Conservation (phyloP, 2,329 filamentous ascomycete genomes). For the Lizonia empirigonia region DNA sequence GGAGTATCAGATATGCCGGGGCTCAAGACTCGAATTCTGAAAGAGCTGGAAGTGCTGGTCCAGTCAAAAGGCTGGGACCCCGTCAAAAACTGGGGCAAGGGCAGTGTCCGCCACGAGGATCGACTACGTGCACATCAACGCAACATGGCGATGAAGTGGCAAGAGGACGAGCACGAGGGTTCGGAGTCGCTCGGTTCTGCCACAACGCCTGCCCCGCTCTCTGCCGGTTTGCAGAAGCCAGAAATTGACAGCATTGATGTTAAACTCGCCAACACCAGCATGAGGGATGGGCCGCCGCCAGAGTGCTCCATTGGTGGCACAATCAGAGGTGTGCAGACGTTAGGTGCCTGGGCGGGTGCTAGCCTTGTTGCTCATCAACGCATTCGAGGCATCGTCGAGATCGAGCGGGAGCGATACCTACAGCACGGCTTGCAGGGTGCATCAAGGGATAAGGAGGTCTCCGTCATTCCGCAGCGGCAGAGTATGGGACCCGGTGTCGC, state of each 20-base stretch:
- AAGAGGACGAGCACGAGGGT: conserved; percentile 33
- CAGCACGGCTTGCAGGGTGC: conserved; percentile 70
- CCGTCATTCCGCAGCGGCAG: conserved; percentile 63
- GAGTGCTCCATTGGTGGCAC: conserved; percentile 58
- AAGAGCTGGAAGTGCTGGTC: conserved; percentile 73
- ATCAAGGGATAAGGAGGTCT: conserved; percentile 63
- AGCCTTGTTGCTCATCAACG: conserved; percentile 72
- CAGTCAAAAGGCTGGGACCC: conserved; percentile 76
- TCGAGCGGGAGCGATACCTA: conserved; percentile 74
- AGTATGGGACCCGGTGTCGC: conserved; percentile 63
- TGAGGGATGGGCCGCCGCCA: conserved; percentile 49
- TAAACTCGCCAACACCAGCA: conserved; percentile 58
- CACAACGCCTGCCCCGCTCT: conserved; percentile 15
- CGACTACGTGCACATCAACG: conserved; percentile 32
- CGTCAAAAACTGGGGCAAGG: conserved; percentile 72
- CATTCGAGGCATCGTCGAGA: conserved; percentile 69
- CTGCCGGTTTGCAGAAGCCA: conserved; percentile 53
- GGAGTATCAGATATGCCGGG: conserved; percentile 80
- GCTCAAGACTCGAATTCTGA: conserved; percentile 74
- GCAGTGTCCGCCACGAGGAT: conserved; percentile 44
- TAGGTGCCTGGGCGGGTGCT: conserved; percentile 77
- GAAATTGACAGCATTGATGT: conserved; percentile 65
- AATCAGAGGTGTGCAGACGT: conserved; percentile 69
- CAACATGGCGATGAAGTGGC: conserved; percentile 23
- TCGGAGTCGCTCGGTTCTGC: conserved; percentile 26